Base-by-base conservation (phyloP, 805 yeast genomes). In the Diddensiella transvaalensis region DNA sequence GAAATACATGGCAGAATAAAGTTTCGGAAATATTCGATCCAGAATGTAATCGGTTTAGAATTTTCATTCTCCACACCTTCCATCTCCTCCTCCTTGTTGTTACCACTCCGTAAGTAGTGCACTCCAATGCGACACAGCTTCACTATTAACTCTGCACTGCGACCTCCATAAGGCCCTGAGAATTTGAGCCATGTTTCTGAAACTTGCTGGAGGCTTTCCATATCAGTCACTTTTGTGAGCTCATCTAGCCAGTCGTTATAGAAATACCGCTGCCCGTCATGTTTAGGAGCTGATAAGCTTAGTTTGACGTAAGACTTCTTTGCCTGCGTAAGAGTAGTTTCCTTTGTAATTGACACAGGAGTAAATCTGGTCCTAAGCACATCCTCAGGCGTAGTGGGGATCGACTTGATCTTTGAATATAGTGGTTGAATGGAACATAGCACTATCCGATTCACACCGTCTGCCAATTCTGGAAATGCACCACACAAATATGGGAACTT, bases 11-110 rank as follows among this genome's bases (percentile, higher is more conserved):
- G 91, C 23, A 86, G 75, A 1, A 91, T 70, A 56, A 74, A 83
- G 50, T 79, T 77, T 52, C 95, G 75, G 57, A 75, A 77, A 56
- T 74, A 85, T 38, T 75, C 76, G 42, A 83, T 70, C 89, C 95
- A 80, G 40, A 59, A 52, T n/a, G n/a, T n/a, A n/a, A n/a, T n/a
- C n/a, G n/a, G n/a, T n/a, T n/a, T n/a, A n/a, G n/a, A n/a, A n/a
- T n/a, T n/a, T n/a, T n/a, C n/a, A n/a, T n/a, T n/a, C n/a, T n/a
- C n/a, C n/a, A n/a, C n/a, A 4, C 53, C 60, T 2, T 46, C 45
- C 32, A 26, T 26, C 11, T 13, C 13, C 13, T 26, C 32, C 8
- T 26, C 32, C 11, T 26, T 13, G 21, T 59, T 59, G 4, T 55
- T 50, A 44, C 5, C 53, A 8, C 42, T 29, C 15, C 35, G 35